phyloP scores from a whole-genome alignment of 306 rosid genomes.

The Rosa multiflora region DNA sequence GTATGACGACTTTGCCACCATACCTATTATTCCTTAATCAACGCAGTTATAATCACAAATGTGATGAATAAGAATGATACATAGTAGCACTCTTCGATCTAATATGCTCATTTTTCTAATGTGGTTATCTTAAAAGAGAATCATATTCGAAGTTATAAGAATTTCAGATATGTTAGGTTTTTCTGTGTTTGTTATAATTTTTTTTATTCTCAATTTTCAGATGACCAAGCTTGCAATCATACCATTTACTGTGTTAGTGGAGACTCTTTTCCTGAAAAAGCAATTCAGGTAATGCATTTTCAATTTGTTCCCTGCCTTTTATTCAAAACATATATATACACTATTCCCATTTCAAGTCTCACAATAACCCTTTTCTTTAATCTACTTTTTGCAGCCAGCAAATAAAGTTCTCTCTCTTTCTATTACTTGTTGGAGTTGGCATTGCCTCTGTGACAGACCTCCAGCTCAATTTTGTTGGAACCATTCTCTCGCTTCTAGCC shows the following conservation, averaged over 20 bases:
- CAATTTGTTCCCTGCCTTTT: neutral
- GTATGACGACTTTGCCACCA: neutral
- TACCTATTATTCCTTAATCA: neutral
- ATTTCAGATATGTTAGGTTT: neutral
- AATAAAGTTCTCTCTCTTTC: slow-evolving; percentile 69
- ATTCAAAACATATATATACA: neutral
- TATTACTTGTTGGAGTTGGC: slow-evolving; percentile 89
- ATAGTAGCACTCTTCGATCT: neutral
- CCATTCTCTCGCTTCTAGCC: slow-evolving; percentile 81
- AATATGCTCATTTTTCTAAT: neutral
- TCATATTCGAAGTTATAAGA: neutral
- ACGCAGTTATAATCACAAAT: too few relatives aligned
- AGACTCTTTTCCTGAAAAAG: slow-evolving; percentile 75
- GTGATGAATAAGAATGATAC: too few relatives aligned
- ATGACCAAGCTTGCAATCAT: slow-evolving; percentile 99
- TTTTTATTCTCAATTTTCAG: slow-evolving; percentile 37
- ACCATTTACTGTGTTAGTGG: slow-evolving; percentile 89
- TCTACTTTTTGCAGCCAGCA: slow-evolving; percentile 58
- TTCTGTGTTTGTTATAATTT: neutral
- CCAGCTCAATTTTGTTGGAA: slow-evolving; percentile 87
- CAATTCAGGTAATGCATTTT: slow-evolving; percentile 71
- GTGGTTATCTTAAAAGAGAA: neutral
- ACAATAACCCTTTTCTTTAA: neutral
- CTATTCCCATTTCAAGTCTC: neutral
- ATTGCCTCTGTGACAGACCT: slow-evolving; percentile 96